Base-by-base conservation (phyloP, 441 rosid genomes). In the Gossypium aridum region DNA sequence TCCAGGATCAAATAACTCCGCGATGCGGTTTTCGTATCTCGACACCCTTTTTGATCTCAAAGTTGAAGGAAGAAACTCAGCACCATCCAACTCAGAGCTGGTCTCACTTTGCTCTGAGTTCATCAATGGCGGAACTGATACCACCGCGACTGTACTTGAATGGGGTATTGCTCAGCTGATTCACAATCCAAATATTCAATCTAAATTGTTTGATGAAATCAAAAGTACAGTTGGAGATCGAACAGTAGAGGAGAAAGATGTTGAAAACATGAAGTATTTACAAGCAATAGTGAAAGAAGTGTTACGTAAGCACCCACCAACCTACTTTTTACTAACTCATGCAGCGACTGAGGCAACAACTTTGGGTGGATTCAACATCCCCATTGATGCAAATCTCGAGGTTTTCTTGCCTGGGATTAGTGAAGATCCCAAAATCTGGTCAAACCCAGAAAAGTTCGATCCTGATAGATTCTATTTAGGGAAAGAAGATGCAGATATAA, bases 81-180 rank as follows among this genome's bases (percentile, higher is more conserved):
- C 80, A 2, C 94, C 94, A n/a, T 84, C 91, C 2, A 78, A 84
- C 53, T 81, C 83, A 39, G 98, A 93, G 79, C 87, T 95, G 0
- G 99, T 95, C 22, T 68, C 92, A 3, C 94, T 95, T 1, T 87
- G 91, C 75, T 95, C 97, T 0, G 97, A 95, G 83, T 89, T 95
- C 80, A 65, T 95, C 20, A 91, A 93, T 71, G 97, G 92, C 0
- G 95, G 95, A 12, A 90, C 99, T 0, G 95, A 95, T 74, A 95
- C 98, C 4, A 90, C 99, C 0, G 95, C 84, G 0, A 89, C 96
- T 1, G 97, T 90, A 0, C 59, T 89, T 16, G 98, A 95, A 73
- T 93, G 98, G 99, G 99, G 91, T 1, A 87, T 93, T 0, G 99
- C 95, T 14, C 87, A 86, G 80, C 80, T 95, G 31, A 91, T 91